Base-by-base conservation (phyloP, 192 early-diverging fungal species). In the Linnemannia elongata region DNA sequence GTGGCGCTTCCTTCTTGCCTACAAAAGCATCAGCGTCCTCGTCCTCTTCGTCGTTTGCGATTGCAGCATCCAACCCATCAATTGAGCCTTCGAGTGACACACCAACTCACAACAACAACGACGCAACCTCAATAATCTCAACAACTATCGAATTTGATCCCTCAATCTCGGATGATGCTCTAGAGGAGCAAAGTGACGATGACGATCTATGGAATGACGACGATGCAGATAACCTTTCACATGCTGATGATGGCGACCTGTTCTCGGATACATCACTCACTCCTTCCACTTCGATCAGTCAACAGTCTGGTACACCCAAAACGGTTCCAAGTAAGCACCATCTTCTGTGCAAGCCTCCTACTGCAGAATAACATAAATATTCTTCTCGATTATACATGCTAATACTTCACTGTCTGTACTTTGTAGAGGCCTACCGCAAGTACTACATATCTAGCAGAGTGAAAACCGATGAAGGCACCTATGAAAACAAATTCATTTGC, bases 301-400 rank as follows among this genome's bases (percentile, higher is more conserved):
- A 69, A 33, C 66, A 69, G 66, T 38, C 66, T 33, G 30, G 10
- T 33, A n/a, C 27, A 36, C 3, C 6, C 17, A 15, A 7, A 69
- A 69, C 17, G 66, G 66, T 69, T 9, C 66, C 66, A 69, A 69
- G 66, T 69, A 69, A 69, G 66, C 36, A 69, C 52, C 52, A 54
- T 54, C 49, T 52, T 52, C 52, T 54, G 52, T 54, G 17, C 66
- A 30, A 69, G 27, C 27, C 4, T 30, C 30, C 33, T 38, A 36
- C 9, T 69, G 66, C 66, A 44, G 42, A 2, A 0, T 44, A 44
- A 44, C 6, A 63, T n/a, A 24, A 30, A 24, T 30, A 10, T 63
- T 63, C 30, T 63, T 30, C 66, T 69, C 30, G 66, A 69, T 38
- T 69, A 38, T 69, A n/a, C 24, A 69, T 69, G 35, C 30, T 69